Evolutionary conservation across 805 yeast genomes (phyloP).

Genomic region (Monosporozyma unispora): DNA sequence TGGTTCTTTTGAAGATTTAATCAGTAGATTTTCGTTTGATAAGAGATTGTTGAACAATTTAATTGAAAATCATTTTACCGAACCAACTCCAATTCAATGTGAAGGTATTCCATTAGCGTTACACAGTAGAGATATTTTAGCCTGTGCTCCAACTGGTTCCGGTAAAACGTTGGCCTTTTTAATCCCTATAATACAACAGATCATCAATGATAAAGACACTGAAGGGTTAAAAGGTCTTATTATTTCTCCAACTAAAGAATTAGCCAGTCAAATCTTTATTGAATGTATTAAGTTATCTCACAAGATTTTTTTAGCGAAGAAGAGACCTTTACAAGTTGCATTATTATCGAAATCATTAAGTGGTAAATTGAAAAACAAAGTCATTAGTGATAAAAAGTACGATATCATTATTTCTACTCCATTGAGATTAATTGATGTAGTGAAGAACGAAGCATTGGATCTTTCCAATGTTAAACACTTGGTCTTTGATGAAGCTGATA

Average conservation of each 20-base stretch:
- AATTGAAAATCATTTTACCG: constrained; percentile 59
- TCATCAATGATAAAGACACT: constrained; percentile 25
- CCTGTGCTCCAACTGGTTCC: constrained; percentile 97
- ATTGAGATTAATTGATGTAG: constrained; percentile 70
- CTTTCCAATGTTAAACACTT: constrained; percentile 62
- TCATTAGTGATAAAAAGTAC: constrained; percentile 50
- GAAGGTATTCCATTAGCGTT: constrained; percentile 77
- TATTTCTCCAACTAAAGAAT: constrained; percentile 89
- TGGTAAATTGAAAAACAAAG: constrained; percentile 53
- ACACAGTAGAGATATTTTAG: constrained; percentile 65
- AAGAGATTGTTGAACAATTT: constrained; percentile 47
- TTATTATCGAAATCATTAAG: constrained; percentile 65
- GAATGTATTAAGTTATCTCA: constrained; percentile 52
- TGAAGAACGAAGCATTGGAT: constrained; percentile 51
- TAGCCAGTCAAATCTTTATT: constrained; percentile 75
- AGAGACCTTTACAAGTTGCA: constrained; percentile 44
- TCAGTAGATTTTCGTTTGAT: constrained; percentile 57
- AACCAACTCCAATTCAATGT: constrained; percentile 89
- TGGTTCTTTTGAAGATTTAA: constrained; percentile 78
- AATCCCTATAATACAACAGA: constrained; percentile 56
- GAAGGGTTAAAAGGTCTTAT: constrained; percentile 63
- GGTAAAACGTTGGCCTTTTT: constrained; percentile 92
- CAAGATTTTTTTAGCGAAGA: constrained; percentile 36
- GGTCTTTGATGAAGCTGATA: constrained; percentile 93
- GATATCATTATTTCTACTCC: constrained; percentile 87